Conservation (phyloP, 495 filamentous ascomycete genomes). For the Penicillium dipodomyicola region DNA sequence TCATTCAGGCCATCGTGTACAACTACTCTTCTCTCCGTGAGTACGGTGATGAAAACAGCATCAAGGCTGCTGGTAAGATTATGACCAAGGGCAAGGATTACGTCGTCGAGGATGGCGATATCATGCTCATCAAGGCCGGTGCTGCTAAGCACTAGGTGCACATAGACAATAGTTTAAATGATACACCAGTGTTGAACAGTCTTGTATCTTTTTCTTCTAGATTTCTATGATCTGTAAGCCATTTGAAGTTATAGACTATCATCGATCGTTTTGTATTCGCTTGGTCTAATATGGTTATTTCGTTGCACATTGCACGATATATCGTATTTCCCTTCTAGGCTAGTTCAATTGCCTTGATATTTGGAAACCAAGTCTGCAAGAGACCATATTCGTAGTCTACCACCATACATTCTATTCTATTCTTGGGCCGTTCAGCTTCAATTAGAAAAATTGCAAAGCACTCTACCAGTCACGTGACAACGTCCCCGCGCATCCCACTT, state of each 20-base stretch:
- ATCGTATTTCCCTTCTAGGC: neutral
- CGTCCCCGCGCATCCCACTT: conserved; percentile 36
- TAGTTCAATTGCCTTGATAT: neutral
- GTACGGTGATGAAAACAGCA: conserved; percentile 79
- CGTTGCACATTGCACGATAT: neutral
- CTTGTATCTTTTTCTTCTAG: neutral
- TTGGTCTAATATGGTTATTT: neutral
- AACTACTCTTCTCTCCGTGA: conserved; percentile 80
- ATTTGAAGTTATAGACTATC: neutral
- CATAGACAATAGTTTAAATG: conserved; percentile 22
- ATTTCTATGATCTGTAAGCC: neutral
- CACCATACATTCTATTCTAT: neutral
- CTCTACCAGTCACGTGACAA: conserved; percentile 24
- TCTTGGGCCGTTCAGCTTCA: neutral
- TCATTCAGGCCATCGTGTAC: conserved; percentile 92
- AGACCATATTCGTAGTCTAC: neutral
- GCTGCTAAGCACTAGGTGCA: conserved; percentile 72
- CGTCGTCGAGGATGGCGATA: conserved; percentile 56
- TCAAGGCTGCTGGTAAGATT: conserved; percentile 92
- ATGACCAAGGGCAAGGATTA: conserved; percentile 99
- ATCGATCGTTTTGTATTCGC: neutral
- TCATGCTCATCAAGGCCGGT: conserved; percentile 89
- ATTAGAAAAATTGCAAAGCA: neutral
- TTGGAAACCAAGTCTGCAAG: neutral
- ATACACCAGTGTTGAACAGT: conserved; percentile 15